A percentile compares a stretch with the other conserved stretches of the same genome.
Conservation (phyloP, 2,329 filamentous ascomycete genomes). For the Parasarocladium wereldwijsianum region DNA sequence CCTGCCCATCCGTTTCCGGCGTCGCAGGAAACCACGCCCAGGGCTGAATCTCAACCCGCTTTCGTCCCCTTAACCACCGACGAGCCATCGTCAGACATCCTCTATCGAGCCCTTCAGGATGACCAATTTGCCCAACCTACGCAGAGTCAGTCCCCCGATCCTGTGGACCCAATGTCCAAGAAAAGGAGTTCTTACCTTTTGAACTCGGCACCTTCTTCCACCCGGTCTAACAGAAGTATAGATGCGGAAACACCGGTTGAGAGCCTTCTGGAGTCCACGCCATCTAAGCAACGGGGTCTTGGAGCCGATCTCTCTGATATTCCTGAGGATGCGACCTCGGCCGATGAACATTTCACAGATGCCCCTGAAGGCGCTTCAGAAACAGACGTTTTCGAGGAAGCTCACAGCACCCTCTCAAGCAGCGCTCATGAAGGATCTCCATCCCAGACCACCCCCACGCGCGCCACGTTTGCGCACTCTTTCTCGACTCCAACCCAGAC, state of each 20-base stretch:
- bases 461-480: conserved; percentile 1
- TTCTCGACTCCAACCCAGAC: background rate
- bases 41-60: conserved; percentile 29
- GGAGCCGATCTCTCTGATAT: conserved; percentile 9
- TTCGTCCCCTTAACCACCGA: too few species aligned
- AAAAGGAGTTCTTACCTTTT: conserved; percentile 27
- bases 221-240: conserved; percentile 13
- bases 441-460: conserved; percentile 4
- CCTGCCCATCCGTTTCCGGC: conserved; percentile 32
- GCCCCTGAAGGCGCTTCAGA: conserved; percentile 14
- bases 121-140: too few species aligned
- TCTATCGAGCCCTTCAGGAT: too few species aligned
- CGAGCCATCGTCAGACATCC: too few species aligned
- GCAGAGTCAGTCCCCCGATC: too few species aligned
- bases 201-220: conserved; percentile 21
- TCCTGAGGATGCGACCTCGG: conserved; percentile 17
- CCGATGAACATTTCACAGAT: conserved; percentile 22
- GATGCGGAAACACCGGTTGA: conserved; percentile 10
- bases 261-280: conserved; percentile 12
- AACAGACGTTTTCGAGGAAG: conserved; percentile 9
- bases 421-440: too few species aligned
- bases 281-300: conserved; percentile 9
- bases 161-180: conserved; percentile 25
- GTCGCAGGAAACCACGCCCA: conserved; percentile 56
- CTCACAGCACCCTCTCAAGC: conserved; percentile 6